Evolutionary conservation across 805 yeast species (phyloP).

Genomic region (Suhomyces kilbournensis): DNA sequence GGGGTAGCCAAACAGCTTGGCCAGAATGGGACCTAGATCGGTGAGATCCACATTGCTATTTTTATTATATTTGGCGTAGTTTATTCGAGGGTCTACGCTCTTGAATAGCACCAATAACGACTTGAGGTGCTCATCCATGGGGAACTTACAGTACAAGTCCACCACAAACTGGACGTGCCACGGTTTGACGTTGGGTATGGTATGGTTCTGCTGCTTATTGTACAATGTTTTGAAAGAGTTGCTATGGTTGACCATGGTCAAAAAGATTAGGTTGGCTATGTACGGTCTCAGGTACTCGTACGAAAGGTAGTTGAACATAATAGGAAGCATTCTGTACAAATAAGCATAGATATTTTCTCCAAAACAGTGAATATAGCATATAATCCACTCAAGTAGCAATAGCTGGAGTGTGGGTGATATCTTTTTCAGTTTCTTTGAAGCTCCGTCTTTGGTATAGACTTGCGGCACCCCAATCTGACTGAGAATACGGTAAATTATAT

Average conservation of each 20-base stretch:
- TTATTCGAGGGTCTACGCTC: slow-evolving; percentile 17
- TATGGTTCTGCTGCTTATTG: slow-evolving; percentile 2
- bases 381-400: slow-evolving; percentile 11
- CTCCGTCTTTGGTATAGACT: slow-evolving; percentile 5
- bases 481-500: slow-evolving; percentile 8
- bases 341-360: slow-evolving; percentile 3
- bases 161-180: slow-evolving; percentile 33
- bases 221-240: slow-evolving; percentile 4
- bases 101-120: slow-evolving; percentile 20
- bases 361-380: slow-evolving; percentile 8
- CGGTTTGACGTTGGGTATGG: slow-evolving; percentile 5
- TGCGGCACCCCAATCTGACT: slow-evolving; percentile 12
- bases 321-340: slow-evolving; percentile 6
- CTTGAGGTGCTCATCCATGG: slow-evolving; percentile 27
- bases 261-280: slow-evolving; percentile 10
- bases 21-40: slow-evolving; percentile 18
- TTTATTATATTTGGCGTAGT: slow-evolving; percentile 15
- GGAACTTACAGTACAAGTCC: slow-evolving; percentile 28
- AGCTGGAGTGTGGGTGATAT: slow-evolving; percentile 3
- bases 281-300: slow-evolving; percentile 13
- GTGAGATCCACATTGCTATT: slow-evolving; percentile 17
- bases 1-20: slow-evolving; percentile 25
- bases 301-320: slow-evolving; percentile 10
- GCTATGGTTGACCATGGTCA: slow-evolving; percentile 4
- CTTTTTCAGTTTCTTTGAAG: slow-evolving; percentile 3